phyloP scores from a whole-genome alignment of 2,329 filamentous ascomycete genomes.

The Hyphodiscus sp. region DNA sequence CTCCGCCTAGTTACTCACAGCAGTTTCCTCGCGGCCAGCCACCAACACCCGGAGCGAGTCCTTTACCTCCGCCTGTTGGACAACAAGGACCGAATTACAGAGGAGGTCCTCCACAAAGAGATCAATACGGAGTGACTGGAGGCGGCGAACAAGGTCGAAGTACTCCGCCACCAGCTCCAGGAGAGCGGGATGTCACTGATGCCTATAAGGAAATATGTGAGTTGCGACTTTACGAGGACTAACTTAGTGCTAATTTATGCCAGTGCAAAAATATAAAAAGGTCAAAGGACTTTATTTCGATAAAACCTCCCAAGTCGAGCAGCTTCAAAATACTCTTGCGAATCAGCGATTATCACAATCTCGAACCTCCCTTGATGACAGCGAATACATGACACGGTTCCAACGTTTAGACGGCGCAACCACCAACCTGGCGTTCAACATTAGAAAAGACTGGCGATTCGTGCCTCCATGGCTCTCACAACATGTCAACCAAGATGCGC shows the following conservation, averaged over 20 bases:
- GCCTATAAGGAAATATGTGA: conserved; percentile 38
- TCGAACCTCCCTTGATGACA: conserved; percentile 89
- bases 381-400: conserved; percentile 85
- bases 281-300: conserved; percentile 98
- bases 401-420: conserved; percentile 88
- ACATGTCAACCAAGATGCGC: conserved; percentile 77
- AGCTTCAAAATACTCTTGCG: conserved; percentile 93
- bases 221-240: conserved; percentile 12
- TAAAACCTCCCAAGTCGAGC: conserved; percentile 80
- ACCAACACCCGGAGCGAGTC: conserved; percentile 21
- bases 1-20: conserved; percentile 24
- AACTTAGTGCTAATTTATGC: conserved; percentile 7
- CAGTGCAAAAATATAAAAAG: conserved; percentile 94
- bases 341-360: conserved; percentile 94
- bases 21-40: conserved; percentile 18
- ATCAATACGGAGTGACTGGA: conserved; percentile 20
- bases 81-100: conserved; percentile 25
- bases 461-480: conserved; percentile 75
- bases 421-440: conserved; percentile 91
- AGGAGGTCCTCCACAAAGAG: conserved; percentile 29
- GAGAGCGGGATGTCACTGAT: conserved; percentile 27
- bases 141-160: conserved; percentile 37
- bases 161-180: conserved; percentile 36
- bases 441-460: conserved; percentile 85
- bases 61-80: conserved; percentile 15